phyloP scores from a whole-genome alignment of 1,139 yeast genomes.

The Scheffersomyces segobiensis region DNA sequence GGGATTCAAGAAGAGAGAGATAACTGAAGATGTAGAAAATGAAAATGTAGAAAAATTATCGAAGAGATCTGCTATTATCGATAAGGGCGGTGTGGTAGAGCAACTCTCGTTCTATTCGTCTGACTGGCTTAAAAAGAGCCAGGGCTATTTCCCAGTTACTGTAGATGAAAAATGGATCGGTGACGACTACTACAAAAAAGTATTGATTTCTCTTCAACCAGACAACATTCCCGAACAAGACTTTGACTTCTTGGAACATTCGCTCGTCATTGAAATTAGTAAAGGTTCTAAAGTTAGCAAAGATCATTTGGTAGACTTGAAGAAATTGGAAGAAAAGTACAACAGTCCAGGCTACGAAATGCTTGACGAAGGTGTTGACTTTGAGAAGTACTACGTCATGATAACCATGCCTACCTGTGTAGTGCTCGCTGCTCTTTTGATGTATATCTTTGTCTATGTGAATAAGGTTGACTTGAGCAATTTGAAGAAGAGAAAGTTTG shows the following conservation, averaged over 20 bases:
- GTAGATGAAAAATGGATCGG: constrained; percentile 62
- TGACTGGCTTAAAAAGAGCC: constrained; percentile 68
- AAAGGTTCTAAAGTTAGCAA: constrained; percentile 62
- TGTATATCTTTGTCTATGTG: constrained; percentile 61
- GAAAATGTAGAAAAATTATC: constrained; percentile 3
- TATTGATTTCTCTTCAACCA: constrained; percentile 69
- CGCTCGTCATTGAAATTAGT: constrained; percentile 56
- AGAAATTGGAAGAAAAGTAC: constrained; percentile 38
- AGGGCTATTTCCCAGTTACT: constrained; percentile 65
- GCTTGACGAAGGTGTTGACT: constrained; percentile 57
- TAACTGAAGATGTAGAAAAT: constrained; percentile 11
- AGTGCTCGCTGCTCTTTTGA: constrained; percentile 55
- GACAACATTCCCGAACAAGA: constrained; percentile 65
- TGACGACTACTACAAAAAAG: constrained; percentile 45
- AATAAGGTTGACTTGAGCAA: constrained; percentile 54
- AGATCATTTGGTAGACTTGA: constrained; percentile 55
- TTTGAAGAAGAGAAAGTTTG: constrained; percentile 52
- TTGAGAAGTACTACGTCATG: constrained; percentile 66
- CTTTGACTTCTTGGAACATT: constrained; percentile 52
- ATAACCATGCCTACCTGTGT: constrained; percentile 74
- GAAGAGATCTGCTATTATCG: constrained; percentile 39
- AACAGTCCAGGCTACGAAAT: constrained; percentile 38
- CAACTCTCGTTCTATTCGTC: constrained; percentile 60
- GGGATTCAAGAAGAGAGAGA: constrained; percentile 55
- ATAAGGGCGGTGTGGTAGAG: constrained; percentile 38